Conservation (phyloP, 352 stramenopile species). For the Pythium diclinum region DNA sequence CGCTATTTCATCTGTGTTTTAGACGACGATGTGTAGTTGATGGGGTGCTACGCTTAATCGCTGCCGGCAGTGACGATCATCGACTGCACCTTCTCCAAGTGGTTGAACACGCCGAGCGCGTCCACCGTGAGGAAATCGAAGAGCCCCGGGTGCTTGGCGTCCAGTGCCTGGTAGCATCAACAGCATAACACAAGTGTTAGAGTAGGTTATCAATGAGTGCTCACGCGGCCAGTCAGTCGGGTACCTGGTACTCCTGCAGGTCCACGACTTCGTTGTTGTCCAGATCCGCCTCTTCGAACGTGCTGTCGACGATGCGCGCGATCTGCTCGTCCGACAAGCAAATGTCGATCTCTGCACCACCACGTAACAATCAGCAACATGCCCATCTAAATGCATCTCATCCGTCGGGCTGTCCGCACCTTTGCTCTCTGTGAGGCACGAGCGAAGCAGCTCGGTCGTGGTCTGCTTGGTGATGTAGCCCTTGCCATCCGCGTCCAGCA, state of each 20-base stretch:
- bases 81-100: slow-evolving; percentile 82
- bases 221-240: too few relatives aligned
- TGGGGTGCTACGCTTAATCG: slow-evolving; percentile 11
- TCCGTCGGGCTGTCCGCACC: slow-evolving; percentile 32
- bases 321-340: slow-evolving; percentile 72
- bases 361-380: slow-evolving; percentile 6
- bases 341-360: slow-evolving; percentile 68
- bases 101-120: slow-evolving; percentile 74
- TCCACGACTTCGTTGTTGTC: slow-evolving; percentile 78
- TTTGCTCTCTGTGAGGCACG: slow-evolving; percentile 81
- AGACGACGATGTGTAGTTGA: not conserved
- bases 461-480: slow-evolving; percentile 84
- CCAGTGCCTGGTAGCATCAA: slow-evolving; percentile 45
- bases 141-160: slow-evolving; percentile 77
- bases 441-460: slow-evolving; percentile 78
- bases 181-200: not conserved
- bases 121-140: slow-evolving; percentile 88
- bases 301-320: slow-evolving; percentile 74
- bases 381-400: not conserved
- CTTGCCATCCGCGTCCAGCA: slow-evolving; percentile 72
- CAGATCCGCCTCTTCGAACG: slow-evolving; percentile 80
- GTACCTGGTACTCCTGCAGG: slow-evolving; percentile 75
- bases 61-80: slow-evolving; percentile 37
- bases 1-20: not conserved
- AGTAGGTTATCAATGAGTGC: too few relatives aligned